phyloP scores from a whole-genome alignment of 129 eudicot genomes.

The Rutidosis leptorrhynchoides region DNA sequence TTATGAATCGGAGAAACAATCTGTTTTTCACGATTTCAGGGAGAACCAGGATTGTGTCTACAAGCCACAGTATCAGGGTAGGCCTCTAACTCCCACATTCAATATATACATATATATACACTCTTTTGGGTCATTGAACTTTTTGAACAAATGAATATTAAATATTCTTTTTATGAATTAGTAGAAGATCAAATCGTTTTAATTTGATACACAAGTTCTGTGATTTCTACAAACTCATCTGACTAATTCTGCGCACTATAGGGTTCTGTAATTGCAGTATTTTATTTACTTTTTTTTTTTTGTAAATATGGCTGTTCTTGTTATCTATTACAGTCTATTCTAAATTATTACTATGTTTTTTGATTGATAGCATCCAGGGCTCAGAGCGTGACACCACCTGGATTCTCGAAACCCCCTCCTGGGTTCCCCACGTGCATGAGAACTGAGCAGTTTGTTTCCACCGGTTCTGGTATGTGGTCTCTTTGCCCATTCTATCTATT shows the following conservation, averaged over 20 bases:
- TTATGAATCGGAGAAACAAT: conserved; percentile 32
- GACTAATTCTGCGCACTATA: not conserved
- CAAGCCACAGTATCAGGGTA: conserved; percentile 61
- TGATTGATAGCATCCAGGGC: conserved; percentile 39
- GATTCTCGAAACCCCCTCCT: conserved; percentile 62
- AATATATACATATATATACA: not conserved
- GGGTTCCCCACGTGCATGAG: conserved; percentile 48
- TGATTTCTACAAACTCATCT: not conserved
- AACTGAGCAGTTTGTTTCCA: conserved; percentile 30
- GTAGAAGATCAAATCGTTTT: not conserved
- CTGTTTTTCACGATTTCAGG: conserved; percentile 30
- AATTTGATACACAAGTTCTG: not conserved
- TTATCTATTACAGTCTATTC: not conserved
- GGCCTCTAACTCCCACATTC: not conserved
- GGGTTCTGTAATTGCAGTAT: not conserved
- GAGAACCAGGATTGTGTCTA: conserved; percentile 51
- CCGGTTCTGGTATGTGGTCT: conserved; percentile 42
- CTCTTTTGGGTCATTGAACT: conserved; percentile 7
- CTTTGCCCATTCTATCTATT: conserved; percentile 2
- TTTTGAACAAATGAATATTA: not conserved
- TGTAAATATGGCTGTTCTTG: not conserved
- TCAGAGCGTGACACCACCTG: conserved; percentile 49
- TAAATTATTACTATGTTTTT: conserved; percentile 10
- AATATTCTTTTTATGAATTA: not conserved
- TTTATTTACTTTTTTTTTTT: conserved; percentile 11